Evolutionary conservation across 768 basidiomycete genomes (phyloP).

Genomic region (Lactarius pseudohatsudake): DNA sequence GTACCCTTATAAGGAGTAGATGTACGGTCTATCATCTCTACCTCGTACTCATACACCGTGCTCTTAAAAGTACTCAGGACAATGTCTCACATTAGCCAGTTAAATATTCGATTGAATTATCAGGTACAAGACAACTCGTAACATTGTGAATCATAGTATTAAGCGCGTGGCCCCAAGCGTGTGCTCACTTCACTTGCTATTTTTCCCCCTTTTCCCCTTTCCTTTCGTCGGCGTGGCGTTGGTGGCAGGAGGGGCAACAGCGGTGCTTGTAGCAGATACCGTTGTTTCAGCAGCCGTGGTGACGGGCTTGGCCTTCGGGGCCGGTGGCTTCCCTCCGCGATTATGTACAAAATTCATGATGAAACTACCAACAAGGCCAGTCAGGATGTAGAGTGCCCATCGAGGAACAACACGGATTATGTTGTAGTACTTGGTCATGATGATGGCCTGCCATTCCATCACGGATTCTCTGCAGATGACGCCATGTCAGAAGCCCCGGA

Average conservation of each 20-base stretch:
- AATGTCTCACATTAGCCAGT: not conserved
- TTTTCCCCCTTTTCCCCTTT: slow-evolving; percentile 23
- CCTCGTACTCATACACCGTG: not conserved
- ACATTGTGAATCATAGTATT: not conserved
- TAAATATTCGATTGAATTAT: slow-evolving; percentile 4
- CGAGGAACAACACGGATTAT: slow-evolving; percentile 57
- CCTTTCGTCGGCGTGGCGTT: slow-evolving; percentile 22
- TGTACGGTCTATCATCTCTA: no score
- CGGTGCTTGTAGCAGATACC: slow-evolving; percentile 15
- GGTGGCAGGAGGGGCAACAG: slow-evolving; percentile 13
- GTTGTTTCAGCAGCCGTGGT: not conserved
- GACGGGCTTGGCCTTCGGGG: slow-evolving; percentile 28
- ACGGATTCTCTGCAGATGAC: slow-evolving; percentile 57
- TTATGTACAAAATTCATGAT: slow-evolving; percentile 63
- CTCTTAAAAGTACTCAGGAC: not conserved
- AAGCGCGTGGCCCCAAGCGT: not conserved
- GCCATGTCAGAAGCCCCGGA: slow-evolving; percentile 3
- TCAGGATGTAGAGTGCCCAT: slow-evolving; percentile 65
- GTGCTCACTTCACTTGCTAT: slow-evolving; percentile 1
- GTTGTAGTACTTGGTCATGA: slow-evolving; percentile 53
- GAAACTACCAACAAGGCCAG: slow-evolving; percentile 66
- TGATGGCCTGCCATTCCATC: slow-evolving; percentile 56
- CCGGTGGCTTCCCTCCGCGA: slow-evolving; percentile 27
- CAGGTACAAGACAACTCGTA: not conserved
- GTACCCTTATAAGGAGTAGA: slow-evolving; percentile 82